Conservation (phyloP, 345 rosid species). For the Capsella bursapastoris region DNA sequence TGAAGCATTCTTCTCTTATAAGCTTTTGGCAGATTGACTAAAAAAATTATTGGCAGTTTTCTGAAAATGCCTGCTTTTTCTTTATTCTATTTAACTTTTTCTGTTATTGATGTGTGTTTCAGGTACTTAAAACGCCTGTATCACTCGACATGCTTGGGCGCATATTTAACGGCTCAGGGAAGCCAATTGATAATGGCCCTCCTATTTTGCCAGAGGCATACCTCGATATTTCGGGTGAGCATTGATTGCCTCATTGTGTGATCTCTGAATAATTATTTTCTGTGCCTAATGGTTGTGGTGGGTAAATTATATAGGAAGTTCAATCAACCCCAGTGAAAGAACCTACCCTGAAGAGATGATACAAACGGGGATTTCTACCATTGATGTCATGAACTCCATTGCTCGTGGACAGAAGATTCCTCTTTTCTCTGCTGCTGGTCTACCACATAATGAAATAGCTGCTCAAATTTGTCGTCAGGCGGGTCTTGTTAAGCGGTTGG, state of each 20-base stretch:
- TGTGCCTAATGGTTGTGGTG: background rate
- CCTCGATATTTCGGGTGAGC: constrained; percentile 91
- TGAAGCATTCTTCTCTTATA: background rate
- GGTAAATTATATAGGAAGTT: constrained; percentile 65
- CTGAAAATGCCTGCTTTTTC: background rate
- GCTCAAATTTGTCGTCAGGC: constrained; percentile 99
- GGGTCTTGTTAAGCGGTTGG: constrained; percentile 96
- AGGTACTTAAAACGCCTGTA: constrained; percentile 97
- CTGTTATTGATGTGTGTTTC: constrained; percentile 36
- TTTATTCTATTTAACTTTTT: background rate
- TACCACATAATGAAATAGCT: constrained; percentile 98
- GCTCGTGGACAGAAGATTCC: constrained; percentile 99
- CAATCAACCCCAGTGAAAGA: constrained; percentile 99
- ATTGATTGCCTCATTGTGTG: constrained; percentile 1
- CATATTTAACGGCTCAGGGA: constrained; percentile 98
- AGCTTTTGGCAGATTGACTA: background rate
- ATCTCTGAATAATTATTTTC: background rate
- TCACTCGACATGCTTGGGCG: constrained; percentile 99
- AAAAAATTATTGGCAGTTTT: background rate
- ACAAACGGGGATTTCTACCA: constrained; percentile 97
- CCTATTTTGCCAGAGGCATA: constrained; percentile 97
- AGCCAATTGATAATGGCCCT: constrained; percentile 99
- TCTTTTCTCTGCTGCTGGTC: constrained; percentile 99
- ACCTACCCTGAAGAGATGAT: constrained; percentile 99
- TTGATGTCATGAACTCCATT: constrained; percentile 99